Evolutionary conservation across 2,329 filamentous ascomycete species (phyloP).

Genomic region (Amauroascus verrucosus): DNA sequence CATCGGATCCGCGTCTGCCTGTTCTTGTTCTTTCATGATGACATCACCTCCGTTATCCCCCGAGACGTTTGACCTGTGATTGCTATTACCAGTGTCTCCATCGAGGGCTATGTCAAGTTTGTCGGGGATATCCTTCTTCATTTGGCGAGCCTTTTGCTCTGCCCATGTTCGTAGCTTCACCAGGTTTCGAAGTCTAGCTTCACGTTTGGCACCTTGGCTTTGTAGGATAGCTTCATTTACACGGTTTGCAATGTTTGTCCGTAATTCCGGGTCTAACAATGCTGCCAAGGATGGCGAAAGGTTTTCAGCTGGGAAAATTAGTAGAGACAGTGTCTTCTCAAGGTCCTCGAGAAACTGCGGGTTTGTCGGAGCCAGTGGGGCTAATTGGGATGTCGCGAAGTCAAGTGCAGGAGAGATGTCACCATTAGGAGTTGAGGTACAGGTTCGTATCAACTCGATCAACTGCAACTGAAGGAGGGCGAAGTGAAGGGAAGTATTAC

Average conservation of each 20-base stretch:
- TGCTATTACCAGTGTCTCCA: conserved; percentile 23
- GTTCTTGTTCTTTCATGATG: conserved; percentile 35
- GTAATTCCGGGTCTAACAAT: conserved; percentile 67
- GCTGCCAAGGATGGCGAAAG: conserved; percentile 65
- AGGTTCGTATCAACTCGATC: conserved; percentile 79
- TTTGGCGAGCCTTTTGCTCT: conserved; percentile 48
- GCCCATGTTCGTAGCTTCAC: conserved; percentile 78
- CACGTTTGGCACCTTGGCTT: conserved; percentile 59
- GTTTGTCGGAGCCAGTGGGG: conserved; percentile 73
- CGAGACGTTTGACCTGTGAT: conserved; percentile 16
- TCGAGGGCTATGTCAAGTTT: conserved; percentile 38
- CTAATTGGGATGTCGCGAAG: conserved; percentile 80
- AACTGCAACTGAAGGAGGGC: conserved; percentile 80
- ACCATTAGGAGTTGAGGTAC: conserved; percentile 53
- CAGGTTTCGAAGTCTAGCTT: conserved; percentile 72
- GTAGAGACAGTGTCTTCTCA: conserved; percentile 82
- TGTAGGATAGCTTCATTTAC: conserved; percentile 84
- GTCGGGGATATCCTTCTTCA: conserved; percentile 39
- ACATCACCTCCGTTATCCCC: conserved; percentile 29
- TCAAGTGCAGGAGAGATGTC: conserved; percentile 72
- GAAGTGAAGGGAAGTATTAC: conserved; percentile 75
- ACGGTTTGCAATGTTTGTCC: conserved; percentile 69
- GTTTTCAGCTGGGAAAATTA: conserved; percentile 76
- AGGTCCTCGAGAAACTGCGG: conserved; percentile 73
- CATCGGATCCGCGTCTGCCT: conserved; percentile 34